phyloP scores from a whole-genome alignment of 345 rosid species.

The Schrenkiella parvula region DNA sequence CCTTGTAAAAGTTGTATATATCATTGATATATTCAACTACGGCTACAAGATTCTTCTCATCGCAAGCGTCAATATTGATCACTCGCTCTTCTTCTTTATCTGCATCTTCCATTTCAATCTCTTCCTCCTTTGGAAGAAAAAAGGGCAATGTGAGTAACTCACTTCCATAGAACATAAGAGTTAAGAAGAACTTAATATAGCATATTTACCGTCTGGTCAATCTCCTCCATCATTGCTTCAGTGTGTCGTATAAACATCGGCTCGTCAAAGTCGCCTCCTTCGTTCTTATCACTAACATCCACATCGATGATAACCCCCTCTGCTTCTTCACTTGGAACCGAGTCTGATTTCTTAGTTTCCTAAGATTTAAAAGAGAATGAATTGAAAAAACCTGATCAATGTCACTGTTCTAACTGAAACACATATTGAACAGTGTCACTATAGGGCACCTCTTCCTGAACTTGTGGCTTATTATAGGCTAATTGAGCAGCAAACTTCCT shows the following conservation, averaged over 20 bases:
- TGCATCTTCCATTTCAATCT: conserved; percentile 81
- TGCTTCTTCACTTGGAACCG: conserved; percentile 34
- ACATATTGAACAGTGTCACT: neutral
- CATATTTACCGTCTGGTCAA: conserved; percentile 61
- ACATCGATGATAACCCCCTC: conserved; percentile 46
- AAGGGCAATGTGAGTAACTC: neutral
- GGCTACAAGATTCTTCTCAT: conserved; percentile 65
- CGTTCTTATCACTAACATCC: conserved; percentile 34
- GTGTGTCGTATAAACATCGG: conserved; percentile 83
- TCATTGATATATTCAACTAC: conserved; percentile 79
- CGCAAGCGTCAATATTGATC: conserved; percentile 56
- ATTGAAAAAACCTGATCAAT: neutral
- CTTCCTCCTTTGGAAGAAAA: conserved; percentile 44
- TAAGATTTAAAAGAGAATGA: conserved; percentile 17
- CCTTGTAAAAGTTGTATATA: conserved; percentile 42
- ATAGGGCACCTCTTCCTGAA: conserved; percentile 42
- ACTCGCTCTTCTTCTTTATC: conserved; percentile 38
- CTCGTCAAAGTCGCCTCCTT: conserved; percentile 36
- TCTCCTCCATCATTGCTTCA: conserved; percentile 81
- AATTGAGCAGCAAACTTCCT: conserved; percentile 82
- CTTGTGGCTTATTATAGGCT: conserved; percentile 49
- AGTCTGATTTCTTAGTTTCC: conserved; percentile 46
- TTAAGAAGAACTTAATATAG: neutral
- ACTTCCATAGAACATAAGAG: neutral
- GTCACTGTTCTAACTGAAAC: conserved; percentile 4